Evolutionary conservation across 2,329 filamentous ascomycete species (phyloP).

Genomic region (Colletotrichum cuscutae): DNA sequence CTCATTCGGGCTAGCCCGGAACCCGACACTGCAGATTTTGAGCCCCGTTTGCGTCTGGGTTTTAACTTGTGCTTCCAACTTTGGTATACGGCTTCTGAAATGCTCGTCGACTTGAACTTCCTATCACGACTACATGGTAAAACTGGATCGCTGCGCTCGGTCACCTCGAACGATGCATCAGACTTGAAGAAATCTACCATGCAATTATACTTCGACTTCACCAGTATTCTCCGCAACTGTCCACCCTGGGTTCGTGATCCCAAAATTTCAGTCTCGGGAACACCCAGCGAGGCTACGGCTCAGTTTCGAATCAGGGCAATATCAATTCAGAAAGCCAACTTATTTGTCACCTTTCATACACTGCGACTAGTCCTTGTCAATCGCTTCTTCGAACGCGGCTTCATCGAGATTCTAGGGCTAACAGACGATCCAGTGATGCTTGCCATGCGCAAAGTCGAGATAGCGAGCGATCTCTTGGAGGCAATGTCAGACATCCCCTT

Average conservation of each 20-base stretch:
- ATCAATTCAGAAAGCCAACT: slow-evolving; percentile 52
- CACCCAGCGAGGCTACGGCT: accelerated
- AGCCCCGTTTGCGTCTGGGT: not conserved
- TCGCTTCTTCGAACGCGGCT: not conserved
- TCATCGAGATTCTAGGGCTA: slow-evolving; percentile 2
- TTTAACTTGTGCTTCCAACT: slow-evolving; percentile 3
- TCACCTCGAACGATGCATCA: not conserved
- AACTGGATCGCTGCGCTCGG: not conserved
- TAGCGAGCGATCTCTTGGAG: slow-evolving; percentile 53
- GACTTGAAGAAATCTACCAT: slow-evolving; percentile 36
- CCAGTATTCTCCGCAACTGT: slow-evolving; percentile 33
- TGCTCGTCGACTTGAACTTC: slow-evolving; percentile 20
- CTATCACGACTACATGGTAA: not conserved
- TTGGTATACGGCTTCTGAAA: slow-evolving; percentile 20
- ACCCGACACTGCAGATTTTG: not conserved
- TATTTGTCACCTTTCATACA: slow-evolving; percentile 53
- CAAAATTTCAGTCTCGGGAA: not conserved
- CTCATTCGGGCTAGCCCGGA: not conserved
- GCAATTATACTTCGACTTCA: slow-evolving; percentile 39
- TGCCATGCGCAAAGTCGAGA: slow-evolving; percentile 49
- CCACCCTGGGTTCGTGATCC: slow-evolving; percentile 20
- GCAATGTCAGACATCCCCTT: slow-evolving; percentile 54
- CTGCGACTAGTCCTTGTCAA: slow-evolving; percentile 49
- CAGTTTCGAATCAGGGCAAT: slow-evolving; percentile 31
- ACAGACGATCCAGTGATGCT: slow-evolving; percentile 18